Evolutionary conservation across 129 eudicot species (phyloP).

Genomic region (Arctium lappa): DNA sequence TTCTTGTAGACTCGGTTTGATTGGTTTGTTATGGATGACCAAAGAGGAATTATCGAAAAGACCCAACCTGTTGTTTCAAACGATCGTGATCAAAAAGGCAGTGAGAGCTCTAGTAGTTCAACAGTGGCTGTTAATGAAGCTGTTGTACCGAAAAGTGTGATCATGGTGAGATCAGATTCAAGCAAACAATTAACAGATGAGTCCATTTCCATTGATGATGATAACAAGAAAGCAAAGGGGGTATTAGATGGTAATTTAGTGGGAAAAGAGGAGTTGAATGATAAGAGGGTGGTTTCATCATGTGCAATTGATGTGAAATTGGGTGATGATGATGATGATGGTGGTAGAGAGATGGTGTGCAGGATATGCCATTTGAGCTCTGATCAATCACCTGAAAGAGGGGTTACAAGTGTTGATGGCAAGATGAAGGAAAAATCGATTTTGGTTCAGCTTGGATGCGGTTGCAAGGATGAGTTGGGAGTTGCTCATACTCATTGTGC

Average conservation of each 20-base stretch:
- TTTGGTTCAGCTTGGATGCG: slow-evolving; percentile 55
- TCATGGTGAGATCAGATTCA: background rate
- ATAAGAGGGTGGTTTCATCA: background rate
- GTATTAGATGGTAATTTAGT: background rate
- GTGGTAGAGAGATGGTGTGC: slow-evolving; percentile 36
- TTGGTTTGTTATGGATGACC: slow-evolving; percentile 8
- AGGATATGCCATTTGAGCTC: slow-evolving; percentile 62
- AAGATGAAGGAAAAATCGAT: slow-evolving; percentile 7
- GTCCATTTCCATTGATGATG: background rate
- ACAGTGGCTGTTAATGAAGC: background rate
- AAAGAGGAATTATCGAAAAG: background rate
- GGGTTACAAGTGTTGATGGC: background rate
- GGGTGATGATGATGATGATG: background rate
- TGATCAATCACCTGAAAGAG: slow-evolving; percentile 29
- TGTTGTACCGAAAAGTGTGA: background rate
- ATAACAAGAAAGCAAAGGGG: background rate
- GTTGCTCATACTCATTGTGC: slow-evolving; percentile 60
- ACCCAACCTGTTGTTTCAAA: background rate
- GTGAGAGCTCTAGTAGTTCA: background rate
- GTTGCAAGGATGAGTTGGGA: slow-evolving; percentile 64
- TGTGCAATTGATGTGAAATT: slow-evolving; percentile 36
- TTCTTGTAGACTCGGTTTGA: slow-evolving; percentile 3
- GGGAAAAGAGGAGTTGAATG: slow-evolving; percentile 7
- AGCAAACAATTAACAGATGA: background rate
- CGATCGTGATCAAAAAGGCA: background rate